Base-by-base conservation (phyloP, 1,139 yeast genomes). In the Debaryomycetaceae sp. region DNA sequence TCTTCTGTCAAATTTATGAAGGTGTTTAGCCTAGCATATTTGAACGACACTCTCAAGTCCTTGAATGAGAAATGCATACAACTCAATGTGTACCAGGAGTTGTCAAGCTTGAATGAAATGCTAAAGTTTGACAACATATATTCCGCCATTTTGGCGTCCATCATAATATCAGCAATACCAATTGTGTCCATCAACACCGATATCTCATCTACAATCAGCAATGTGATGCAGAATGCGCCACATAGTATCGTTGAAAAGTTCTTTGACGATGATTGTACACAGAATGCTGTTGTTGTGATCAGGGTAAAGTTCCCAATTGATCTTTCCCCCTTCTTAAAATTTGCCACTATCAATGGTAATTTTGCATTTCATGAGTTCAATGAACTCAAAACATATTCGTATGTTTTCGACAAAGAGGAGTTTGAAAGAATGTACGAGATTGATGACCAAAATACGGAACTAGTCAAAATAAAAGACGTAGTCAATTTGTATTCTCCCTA, bases 261-360 rank as follows among this genome's bases (percentile, higher is more conserved):
- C 54, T 83, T 87, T 55, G 68, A 73, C 0, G 75, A 79, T 49
- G 75, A 75, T 24, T 70, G 78, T 17, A 78, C 84, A 4, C 75
- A 76, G 39, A 75, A 77, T 46, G 70, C 82, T n/a, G 57, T 88
- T 30, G 69, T 79, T 14, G 59, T 88, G 30, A 66, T 89, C 0
- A 73, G 85, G 48, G 85, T 95, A 0, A 88, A 89, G 55, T 78
- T 87, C 51, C 97, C 97, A 0, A 70, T 81, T n/a, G 70, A 81
- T 2, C 61, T 87, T 14, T 61, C 74, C 1, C 86, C 95, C 1
- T 83, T 83, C 50, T 64, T 88, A 37, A 75, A 80, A 44, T 56
- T 89, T 11, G 74, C 85, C 3, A 72, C 85, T 9, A 76, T 83
- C 27, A 83, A 85, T 52, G 83, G 87, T 1, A 77, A 76, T 43